A percentile compares a stretch with the other conserved stretches of the same genome.
Conservation (phyloP, 1,284 basidiomycete species). For the Naganishia sp. region DNA sequence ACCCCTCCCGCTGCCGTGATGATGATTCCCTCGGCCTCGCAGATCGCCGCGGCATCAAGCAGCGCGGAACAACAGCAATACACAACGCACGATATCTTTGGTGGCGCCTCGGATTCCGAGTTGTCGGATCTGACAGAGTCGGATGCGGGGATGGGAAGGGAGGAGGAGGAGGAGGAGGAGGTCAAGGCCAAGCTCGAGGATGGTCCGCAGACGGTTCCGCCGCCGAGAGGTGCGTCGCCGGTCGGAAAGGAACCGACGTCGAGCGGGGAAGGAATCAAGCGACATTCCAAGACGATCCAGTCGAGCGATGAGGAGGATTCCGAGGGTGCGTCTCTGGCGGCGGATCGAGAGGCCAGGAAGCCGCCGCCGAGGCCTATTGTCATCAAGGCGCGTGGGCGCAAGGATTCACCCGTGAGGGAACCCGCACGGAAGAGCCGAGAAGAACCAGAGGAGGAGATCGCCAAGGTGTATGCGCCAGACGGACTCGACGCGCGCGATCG, state of each 20-base stretch:
- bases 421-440: too few relatives aligned
- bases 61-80: not conserved
- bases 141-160: not conserved
- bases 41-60: not conserved
- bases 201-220: not conserved
- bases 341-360: not conserved
- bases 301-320: not conserved
- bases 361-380: too few relatives aligned
- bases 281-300: not conserved
- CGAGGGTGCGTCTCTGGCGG: too few relatives aligned
- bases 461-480: too few relatives aligned
- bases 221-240: not conserved
- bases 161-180: not conserved
- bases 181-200: not conserved
- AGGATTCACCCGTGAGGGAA: too few relatives aligned
- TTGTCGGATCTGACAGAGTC: slow-evolving; percentile 6
- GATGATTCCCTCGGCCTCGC: not conserved
- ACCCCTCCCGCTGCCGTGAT: too few relatives aligned
- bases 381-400: too few relatives aligned
- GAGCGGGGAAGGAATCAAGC: not conserved
- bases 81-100: not conserved
- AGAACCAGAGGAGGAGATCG: too few relatives aligned
- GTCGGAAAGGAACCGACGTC: not conserved
- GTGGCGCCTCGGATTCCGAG: not conserved
- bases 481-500: too few relatives aligned